Evolutionary conservation across 208 protist species (phyloP).

Genomic region (Acanthamoeba triangularis): DNA sequence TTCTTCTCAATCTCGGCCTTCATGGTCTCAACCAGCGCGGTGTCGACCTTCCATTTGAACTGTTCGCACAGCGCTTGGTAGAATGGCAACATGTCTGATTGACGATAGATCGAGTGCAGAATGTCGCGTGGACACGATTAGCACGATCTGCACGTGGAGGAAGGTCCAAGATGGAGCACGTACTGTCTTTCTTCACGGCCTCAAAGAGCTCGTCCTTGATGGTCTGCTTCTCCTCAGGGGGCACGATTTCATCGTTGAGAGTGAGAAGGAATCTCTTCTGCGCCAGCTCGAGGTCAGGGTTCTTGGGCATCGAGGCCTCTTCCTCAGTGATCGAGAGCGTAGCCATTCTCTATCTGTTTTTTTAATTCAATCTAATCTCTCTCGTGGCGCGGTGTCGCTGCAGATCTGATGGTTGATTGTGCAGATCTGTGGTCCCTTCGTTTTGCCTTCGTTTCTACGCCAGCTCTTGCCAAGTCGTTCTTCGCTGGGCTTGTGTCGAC

Average conservation of each 20-base stretch:
- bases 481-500: neutral
- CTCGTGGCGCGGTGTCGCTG: neutral
- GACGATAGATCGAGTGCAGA: neutral
- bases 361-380: neutral
- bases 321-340: constrained; percentile 16
- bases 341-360: neutral
- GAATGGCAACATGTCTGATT: constrained; percentile 7
- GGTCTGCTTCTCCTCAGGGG: constrained; percentile 3
- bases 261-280: neutral
- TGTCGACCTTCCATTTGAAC: constrained; percentile 37
- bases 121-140: neutral
- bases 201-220: neutral
- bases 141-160: neutral
- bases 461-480: neutral
- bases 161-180: neutral
- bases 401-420: neutral
- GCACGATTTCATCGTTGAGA: neutral
- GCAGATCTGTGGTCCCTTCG: neutral
- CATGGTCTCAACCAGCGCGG: constrained; percentile 51
- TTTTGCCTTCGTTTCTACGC: too few relatives aligned
- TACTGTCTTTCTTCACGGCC: neutral
- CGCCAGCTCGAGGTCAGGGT: constrained; percentile 14
- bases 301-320: neutral
- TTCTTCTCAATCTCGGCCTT: constrained; percentile 86
- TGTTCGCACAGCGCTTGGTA: constrained; percentile 19